Evolutionary conservation across 2,329 filamentous ascomycete genomes (phyloP).

Genomic region (Akanthomyces lecanii): DNA sequence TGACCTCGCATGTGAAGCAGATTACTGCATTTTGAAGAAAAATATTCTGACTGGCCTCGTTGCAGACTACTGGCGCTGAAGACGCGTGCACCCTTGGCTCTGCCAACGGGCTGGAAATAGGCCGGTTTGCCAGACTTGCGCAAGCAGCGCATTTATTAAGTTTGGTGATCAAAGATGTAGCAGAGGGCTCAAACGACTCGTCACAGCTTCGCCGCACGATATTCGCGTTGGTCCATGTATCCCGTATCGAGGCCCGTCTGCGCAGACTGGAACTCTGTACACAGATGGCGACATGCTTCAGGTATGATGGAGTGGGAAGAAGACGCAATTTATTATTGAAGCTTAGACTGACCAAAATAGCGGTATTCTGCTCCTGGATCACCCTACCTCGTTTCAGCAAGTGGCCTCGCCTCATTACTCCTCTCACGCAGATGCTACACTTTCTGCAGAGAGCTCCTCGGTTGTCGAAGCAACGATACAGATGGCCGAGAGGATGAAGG

Average conservation of each 20-base stretch:
- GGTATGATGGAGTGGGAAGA: slow-evolving; percentile 6
- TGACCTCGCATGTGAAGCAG: background rate
- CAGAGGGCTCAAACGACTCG: slow-evolving; percentile 9
- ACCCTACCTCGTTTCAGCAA: background rate
- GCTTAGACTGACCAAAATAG: background rate
- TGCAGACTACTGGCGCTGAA: background rate
- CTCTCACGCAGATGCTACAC: background rate
- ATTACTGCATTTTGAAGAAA: too few species aligned
- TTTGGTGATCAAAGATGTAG: slow-evolving; percentile 16
- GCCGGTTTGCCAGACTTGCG: slow-evolving; percentile 20
- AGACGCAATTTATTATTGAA: too few species aligned
- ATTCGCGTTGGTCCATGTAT: slow-evolving; percentile 18
- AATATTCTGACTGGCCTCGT: background rate
- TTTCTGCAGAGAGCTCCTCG: slow-evolving; percentile 1
- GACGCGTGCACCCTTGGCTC: slow-evolving; percentile 14
- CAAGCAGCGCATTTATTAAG: slow-evolving; percentile 21
- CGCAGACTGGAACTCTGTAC: slow-evolving; percentile 18
- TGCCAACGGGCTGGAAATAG: slow-evolving; percentile 15
- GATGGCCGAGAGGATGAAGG: slow-evolving; percentile 5
- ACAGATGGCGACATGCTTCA: slow-evolving; percentile 20
- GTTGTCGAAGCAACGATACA: background rate
- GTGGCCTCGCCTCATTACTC: background rate
- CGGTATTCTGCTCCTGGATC: slow-evolving; percentile 10
- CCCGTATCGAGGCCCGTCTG: slow-evolving; percentile 16
- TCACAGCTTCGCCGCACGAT: slow-evolving; percentile 19